Evolutionary conservation across 2,329 filamentous ascomycete genomes (phyloP), one percentile per base, ranked within the genome.

Genomic region (Tolypocladium pustulatum): DNA sequence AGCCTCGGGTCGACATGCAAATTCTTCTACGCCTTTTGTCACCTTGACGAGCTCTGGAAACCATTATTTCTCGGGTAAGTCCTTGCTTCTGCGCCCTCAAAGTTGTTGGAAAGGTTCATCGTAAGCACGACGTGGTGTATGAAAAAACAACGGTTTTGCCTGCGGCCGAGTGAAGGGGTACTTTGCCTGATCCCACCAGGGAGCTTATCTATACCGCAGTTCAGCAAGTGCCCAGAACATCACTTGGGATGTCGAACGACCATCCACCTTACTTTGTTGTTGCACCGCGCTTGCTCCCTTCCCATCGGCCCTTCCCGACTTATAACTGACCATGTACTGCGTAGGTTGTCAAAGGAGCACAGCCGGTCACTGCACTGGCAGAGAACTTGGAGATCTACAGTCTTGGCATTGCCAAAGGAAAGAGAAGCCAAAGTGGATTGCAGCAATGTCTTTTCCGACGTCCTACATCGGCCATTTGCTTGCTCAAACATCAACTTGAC

Each of bases 41-140:
- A 87, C 55, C 84, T 84, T 54, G 93, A 97, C 63, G 93, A 97
- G 66, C 72, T 97, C 40, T 97, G 93, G 93, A 92, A 94, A 72
- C 73, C 85, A 22, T 73, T 96, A 25, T 95, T 93, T 67, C 80
- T 96, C 63, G 82, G 85, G 91, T 96, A 85, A 84, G 90, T 85
- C 54, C 53, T 51, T n/a, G 22, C 49, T 54, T n/a, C 38, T 53
- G 55, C 41, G n/a, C 3, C n/a, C 30, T 4, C 9, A 12, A 8
- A 9, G 4, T 10, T 32, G 10, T 4, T 15, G 17, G 27, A 15
- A 3, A 13, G 10, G 4, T 12, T 3, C 10, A 22, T 34, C 49
- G 12, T 34, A 10, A 22, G 27, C 3, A 52, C 3, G 3, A 9
- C 30, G 30, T 34, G 20, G 15, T 52, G 43, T 13, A 20, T 40